Conservation (phyloP, 768 basidiomycete species). For the Mycena polygramma region DNA sequence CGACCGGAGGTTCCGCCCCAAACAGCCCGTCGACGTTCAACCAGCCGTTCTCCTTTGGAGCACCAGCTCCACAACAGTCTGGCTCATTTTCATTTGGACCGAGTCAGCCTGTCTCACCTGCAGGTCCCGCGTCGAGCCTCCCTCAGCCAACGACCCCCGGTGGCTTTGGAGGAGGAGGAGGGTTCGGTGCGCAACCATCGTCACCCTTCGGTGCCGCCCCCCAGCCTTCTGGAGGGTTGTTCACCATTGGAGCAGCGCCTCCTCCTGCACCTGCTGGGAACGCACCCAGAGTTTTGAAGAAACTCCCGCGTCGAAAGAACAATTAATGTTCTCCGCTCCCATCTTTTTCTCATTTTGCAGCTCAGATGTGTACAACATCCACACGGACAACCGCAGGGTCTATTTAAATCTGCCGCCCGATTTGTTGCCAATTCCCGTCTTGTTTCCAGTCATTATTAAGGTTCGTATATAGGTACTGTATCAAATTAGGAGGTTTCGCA, state of each 20-base stretch:
- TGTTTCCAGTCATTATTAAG: slow-evolving; percentile 26
- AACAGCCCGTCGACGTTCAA: slow-evolving; percentile 71
- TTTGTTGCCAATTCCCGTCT: slow-evolving; percentile 22
- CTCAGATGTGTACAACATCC: neutral
- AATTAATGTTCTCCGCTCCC: slow-evolving; percentile 41
- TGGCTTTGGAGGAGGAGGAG: slow-evolving; percentile 57
- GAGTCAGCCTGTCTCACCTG: slow-evolving; percentile 73
- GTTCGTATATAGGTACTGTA: slow-evolving; percentile 33
- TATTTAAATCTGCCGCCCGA: slow-evolving; percentile 27
- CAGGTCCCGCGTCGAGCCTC: slow-evolving; percentile 52
- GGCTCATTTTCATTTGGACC: slow-evolving; percentile 66
- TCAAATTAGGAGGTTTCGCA: slow-evolving; percentile 37
- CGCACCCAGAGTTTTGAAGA: slow-evolving; percentile 61
- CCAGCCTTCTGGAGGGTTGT: slow-evolving; percentile 58
- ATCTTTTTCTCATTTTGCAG: slow-evolving; percentile 8
- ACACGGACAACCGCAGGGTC: slow-evolving; percentile 7
- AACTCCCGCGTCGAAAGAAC: slow-evolving; percentile 64
- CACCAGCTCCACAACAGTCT: slow-evolving; percentile 39
- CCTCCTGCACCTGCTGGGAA: slow-evolving; percentile 48
- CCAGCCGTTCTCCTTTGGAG: slow-evolving; percentile 63
- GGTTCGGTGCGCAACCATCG: slow-evolving; percentile 55
- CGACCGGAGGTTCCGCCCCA: slow-evolving; percentile 60
- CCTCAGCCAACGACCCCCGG: slow-evolving; percentile 54
- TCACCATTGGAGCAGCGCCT: slow-evolving; percentile 74
- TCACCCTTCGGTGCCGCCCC: slow-evolving; percentile 61